These are phyloP conservation scores for Chenopodium suecicum DNA, from an alignment of 148 eudicot species.

Conservation along the genomic window DNA sequence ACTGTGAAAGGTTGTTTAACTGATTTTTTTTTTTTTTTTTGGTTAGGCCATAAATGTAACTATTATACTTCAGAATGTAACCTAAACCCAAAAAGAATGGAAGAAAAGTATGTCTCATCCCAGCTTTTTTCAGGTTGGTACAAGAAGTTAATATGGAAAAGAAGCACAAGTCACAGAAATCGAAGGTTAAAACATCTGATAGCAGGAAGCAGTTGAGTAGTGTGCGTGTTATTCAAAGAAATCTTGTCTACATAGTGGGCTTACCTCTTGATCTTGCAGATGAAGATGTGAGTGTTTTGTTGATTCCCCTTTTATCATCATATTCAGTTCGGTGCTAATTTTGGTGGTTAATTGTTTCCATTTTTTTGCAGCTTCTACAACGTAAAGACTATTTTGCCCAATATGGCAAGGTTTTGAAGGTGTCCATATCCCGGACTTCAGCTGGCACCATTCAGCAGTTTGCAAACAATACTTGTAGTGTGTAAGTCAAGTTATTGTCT, in stretches of 20 bases:
- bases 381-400: conserved; percentile 78
- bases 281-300: conserved; percentile 64
- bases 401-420: conserved; percentile 94
- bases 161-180: conserved; percentile 65
- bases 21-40: background rate
- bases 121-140: conserved; percentile 48
- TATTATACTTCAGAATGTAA: background rate
- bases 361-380: conserved; percentile 68
- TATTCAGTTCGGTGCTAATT: conserved; percentile 14
- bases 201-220: conserved; percentile 85
- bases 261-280: conserved; percentile 86
- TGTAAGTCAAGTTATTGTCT: conserved; percentile 50
- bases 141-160: conserved; percentile 75
- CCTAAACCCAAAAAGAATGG: background rate
- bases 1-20: conserved; percentile 64
- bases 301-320: conserved; percentile 13
- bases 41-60: background rate
- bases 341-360: background rate
- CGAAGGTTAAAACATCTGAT: conserved; percentile 64
- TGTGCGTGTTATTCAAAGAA: conserved; percentile 89
- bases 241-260: conserved; percentile 93
- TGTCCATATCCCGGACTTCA: conserved; percentile 91
- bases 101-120: background rate
- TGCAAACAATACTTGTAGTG: conserved; percentile 92
- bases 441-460: conserved; percentile 93